These are phyloP conservation scores for Apiospora phragmitis DNA, from an alignment of 2,329 filamentous ascomycete genomes.

Conservation along the genomic window DNA sequence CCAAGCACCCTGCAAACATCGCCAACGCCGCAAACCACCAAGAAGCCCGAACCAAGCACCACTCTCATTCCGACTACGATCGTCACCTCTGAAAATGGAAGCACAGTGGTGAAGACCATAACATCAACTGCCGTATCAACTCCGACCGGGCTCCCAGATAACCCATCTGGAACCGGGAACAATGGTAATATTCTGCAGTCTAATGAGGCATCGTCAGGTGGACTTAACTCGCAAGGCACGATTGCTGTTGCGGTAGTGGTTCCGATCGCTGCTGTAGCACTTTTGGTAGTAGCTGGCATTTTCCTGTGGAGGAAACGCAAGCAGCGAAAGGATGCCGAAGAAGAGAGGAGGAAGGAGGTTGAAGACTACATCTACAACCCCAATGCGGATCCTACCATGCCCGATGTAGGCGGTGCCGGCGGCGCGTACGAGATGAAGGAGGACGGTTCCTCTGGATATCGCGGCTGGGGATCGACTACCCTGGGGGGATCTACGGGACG, in stretches of 20 bases:
- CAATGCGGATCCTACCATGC: conserved; percentile 87
- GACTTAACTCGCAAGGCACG: conserved; percentile 63
- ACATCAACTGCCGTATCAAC: conserved; percentile 21
- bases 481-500: conserved; percentile 67
- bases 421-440: conserved; percentile 75
- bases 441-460: conserved; percentile 76
- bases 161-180: conserved; percentile 19
- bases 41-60: conserved; percentile 13
- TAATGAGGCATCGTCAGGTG: conserved; percentile 32
- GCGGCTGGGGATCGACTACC: conserved; percentile 88
- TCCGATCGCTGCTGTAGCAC: conserved; percentile 82
- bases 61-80: conserved; percentile 17
- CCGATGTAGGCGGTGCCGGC: conserved; percentile 47
- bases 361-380: conserved; percentile 98
- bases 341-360: conserved; percentile 90
- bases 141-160: conserved; percentile 10
- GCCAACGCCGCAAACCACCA: conserved; percentile 12
- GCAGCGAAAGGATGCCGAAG: conserved; percentile 79
- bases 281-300: conserved; percentile 74
- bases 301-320: conserved; percentile 90
- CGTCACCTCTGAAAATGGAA: conserved; percentile 19
- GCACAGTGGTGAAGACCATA: conserved; percentile 24
- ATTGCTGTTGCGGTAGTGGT: conserved; percentile 94
- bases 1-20: conserved; percentile 12
- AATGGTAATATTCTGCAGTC: conserved; percentile 20